Evolutionary conservation across 2,329 filamentous ascomycete genomes (phyloP), one percentile per base, ranked within the genome.

Genomic region (Aspergillus oerlinghausenensis): DNA sequence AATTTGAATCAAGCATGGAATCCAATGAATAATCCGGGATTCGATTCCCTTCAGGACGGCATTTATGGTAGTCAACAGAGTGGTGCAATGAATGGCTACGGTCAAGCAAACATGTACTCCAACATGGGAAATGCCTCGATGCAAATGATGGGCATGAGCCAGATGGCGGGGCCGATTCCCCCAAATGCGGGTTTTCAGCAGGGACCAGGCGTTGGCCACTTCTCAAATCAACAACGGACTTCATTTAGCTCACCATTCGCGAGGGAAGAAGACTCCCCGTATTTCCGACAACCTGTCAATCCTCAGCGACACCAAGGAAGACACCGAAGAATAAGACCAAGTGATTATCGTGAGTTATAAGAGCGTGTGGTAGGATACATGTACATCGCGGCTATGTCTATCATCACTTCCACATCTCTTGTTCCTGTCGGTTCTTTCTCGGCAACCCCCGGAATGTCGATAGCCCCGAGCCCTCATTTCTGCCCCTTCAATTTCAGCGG

Each of bases 241-340:
- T 70, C 77, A 38, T 82, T 83, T 65, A 77, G 77, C 35, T 79
- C 80, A 19, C 79, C 80, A 11, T 76, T 80, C 57, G 81, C 82
- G 2, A 86, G 82, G 57, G 85, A 85, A 61, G 90, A 95, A 55
- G 92, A 96, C 56, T 90, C 92, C 58, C 90, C 94, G 6, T 99
- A 99, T 76, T 95, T 97, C 73, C 85, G 94, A 56, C 93, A 96
- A 73, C 94, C 94, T 0, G 90, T 97, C 60, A 99, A 99, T 70
- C 93, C 92, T 2, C 90, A 96, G 70, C 85, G 94, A 51, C 90
- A 94, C 70, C 88, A 92, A 73, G 90, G 92, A 68, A 84, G 89
- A 66, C 87, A 91, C 66, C 85, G 88, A 62, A 82, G 90, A 65
- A 85, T 90, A 54, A 84, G 94, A 55, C 92, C 92, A 10, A 94